These are phyloP conservation scores for Hymenoscyphus albidus DNA, from an alignment of 2,329 filamentous ascomycete species.

Conservation along the genomic window DNA sequence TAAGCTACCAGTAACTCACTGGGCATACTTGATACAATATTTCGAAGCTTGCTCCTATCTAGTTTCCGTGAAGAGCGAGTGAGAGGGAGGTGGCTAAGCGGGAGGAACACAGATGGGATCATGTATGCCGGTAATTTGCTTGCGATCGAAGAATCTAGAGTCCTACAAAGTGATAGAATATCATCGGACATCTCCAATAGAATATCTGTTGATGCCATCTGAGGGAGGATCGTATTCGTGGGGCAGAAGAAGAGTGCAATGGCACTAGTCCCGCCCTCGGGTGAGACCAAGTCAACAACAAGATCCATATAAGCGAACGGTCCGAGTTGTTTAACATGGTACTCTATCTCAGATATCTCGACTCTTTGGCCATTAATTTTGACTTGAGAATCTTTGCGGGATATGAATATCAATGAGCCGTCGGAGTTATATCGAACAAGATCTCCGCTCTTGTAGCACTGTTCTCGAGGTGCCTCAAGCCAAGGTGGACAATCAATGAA, in stretches of 20 bases:
- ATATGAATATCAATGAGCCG: conserved; percentile 44
- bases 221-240: not conserved
- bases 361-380: conserved; percentile 48
- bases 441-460: conserved; percentile 13
- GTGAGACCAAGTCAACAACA: conserved; percentile 8
- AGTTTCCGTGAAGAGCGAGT: conserved; percentile 33
- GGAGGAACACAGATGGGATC: conserved; percentile 35
- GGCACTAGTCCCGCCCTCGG: conserved; percentile 1
- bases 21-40: conserved; percentile 14
- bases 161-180: not conserved
- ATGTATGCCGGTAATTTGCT: conserved; percentile 31
- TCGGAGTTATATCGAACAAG: conserved; percentile 13
- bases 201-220: conserved; percentile 1
- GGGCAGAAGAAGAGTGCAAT: conserved; percentile 8
- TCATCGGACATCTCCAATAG: conserved; percentile 7
- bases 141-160: conserved; percentile 11
- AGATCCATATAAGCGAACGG: conserved; percentile 3
- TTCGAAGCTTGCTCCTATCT: conserved; percentile 36
- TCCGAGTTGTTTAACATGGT: conserved; percentile 7
- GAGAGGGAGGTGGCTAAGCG: conserved; percentile 31
- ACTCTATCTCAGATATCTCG: conserved; percentile 45
- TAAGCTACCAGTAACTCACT: conserved; percentile 1
- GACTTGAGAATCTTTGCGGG: conserved; percentile 47
- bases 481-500: conserved; percentile 56
- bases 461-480: conserved; percentile 33